Base-by-base conservation (phyloP, 495 filamentous ascomycete genomes). In the Trichocladium antarcticum region DNA sequence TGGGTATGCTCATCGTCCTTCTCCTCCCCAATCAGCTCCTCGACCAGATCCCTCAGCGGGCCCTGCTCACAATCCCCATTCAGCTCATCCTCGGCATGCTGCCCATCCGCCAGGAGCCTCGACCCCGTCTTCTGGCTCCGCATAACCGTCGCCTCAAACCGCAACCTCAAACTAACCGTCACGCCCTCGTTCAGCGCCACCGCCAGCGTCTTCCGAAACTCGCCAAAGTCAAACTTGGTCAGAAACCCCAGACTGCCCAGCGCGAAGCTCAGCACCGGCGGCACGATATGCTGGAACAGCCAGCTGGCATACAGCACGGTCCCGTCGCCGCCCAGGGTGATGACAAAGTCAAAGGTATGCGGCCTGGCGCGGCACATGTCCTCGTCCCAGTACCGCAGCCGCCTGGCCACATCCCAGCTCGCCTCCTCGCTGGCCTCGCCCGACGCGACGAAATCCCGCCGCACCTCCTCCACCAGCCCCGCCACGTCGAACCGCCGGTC, bases 131-230 rank as follows among this genome's bases (percentile, higher is more conserved):
- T 72, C 59, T 79, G 84, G 55, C 79, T 88, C 60, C 87, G 76
- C 92, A 92, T 98, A 29, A 98, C 80, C 0, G 92, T 98, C 43
- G 81, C 92, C 64, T 97, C 94, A 55, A 98, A 96, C 31, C 92
- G 74, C 52, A 97, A 66, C 15, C 93, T 71, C 57, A 98, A 67
- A 58, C 82, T 88, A n/a, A 97, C 86, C 2, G 81, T 84, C 35
- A 98, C 83, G 29, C 92, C 92, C 42, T 94, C 84, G 21, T 70
- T 70, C 57, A 97, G 86, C 5, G 85, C 83, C 16, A 72, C 74
- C 1, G 74, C 78, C 15, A 98, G 69, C 6, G 78, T 89, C 5
- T 81, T 68, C 50, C 77, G 71, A 54, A 85, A 85, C 3, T 81
- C 66, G 19, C 79, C 78, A 66, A 85, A 98, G 62, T 95, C 88